Conservation (phyloP, 2,329 filamentous ascomycete species). For the Chaetomium olivaceum region DNA sequence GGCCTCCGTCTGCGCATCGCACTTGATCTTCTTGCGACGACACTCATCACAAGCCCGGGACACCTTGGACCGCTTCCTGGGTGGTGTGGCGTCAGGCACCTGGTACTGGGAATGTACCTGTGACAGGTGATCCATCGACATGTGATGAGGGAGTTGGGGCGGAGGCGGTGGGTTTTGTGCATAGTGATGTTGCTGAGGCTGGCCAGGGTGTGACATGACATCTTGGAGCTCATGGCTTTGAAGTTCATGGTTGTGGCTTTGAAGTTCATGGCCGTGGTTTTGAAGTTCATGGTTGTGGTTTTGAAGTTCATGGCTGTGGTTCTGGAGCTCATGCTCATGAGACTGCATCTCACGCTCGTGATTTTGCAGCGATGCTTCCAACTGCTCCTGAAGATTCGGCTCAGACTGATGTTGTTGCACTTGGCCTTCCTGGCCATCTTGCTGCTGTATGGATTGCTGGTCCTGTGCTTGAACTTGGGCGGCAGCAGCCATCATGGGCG, state of each 20-base stretch:
- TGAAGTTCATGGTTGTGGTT: conserved; percentile 33
- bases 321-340: conserved; percentile 23
- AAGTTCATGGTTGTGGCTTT: conserved; percentile 32
- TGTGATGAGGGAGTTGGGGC: conserved; percentile 38
- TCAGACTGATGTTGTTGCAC: conserved; percentile 3
- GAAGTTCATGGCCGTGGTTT: conserved; percentile 32
- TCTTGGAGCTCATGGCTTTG: conserved; percentile 36
- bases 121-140: conserved; percentile 41
- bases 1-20: conserved; percentile 75
- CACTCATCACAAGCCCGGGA: conserved; percentile 89
- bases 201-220: conserved; percentile 33
- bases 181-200: conserved; percentile 34
- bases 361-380: conserved; percentile 17
- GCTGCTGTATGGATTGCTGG: conserved; percentile 11
- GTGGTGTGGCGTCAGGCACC: conserved; percentile 58
- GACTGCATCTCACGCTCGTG: conserved; percentile 27
- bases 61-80: conserved; percentile 79
- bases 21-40: conserved; percentile 85
- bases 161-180: conserved; percentile 28
- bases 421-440: conserved; percentile 8
- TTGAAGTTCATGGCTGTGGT: conserved; percentile 33
- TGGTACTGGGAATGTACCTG: conserved; percentile 39
- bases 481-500: conserved; percentile 52
- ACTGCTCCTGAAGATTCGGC: neutral
- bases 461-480: conserved; percentile 40